Evolutionary conservation across 768 basidiomycete species (phyloP).

Genomic region (Scleroderma citrinum): DNA sequence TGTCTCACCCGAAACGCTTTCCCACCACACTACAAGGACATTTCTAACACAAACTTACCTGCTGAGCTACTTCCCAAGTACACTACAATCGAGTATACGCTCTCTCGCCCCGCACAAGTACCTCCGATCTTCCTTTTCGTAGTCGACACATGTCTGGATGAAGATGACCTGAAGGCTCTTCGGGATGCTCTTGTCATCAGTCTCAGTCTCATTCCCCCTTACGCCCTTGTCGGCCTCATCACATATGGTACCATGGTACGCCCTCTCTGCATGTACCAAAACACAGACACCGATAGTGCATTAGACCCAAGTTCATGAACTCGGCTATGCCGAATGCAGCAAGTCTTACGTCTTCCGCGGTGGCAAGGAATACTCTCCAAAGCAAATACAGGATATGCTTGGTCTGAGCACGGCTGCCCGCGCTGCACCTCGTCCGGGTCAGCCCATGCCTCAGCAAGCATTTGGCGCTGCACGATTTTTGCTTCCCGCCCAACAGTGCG

Average conservation of each 20-base stretch:
- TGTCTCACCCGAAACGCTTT: slow-evolving; percentile 95
- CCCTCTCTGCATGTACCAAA: neutral
- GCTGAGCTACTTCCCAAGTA: slow-evolving; percentile 96
- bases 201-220: slow-evolving; percentile 87
- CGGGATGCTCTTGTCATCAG: slow-evolving; percentile 93
- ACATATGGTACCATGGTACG: slow-evolving; percentile 96
- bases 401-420: slow-evolving; percentile 69
- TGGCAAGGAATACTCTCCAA: slow-evolving; percentile 91
- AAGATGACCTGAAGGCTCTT: slow-evolving; percentile 92
- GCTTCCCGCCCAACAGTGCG: slow-evolving; percentile 85
- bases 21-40: slow-evolving; percentile 98
- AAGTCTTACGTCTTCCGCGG: slow-evolving; percentile 99
- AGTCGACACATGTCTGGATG: slow-evolving; percentile 93
- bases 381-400: slow-evolving; percentile 98
- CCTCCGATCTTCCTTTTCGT: slow-evolving; percentile 97
- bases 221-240: slow-evolving; percentile 91
- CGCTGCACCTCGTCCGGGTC: slow-evolving; percentile 82
- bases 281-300: slow-evolving; percentile 1
- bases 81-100: slow-evolving; percentile 99
- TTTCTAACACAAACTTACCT: slow-evolving; percentile 93
- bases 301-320: slow-evolving; percentile 96
- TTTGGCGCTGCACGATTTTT: slow-evolving; percentile 89
- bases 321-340: slow-evolving; percentile 91
- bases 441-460: slow-evolving; percentile 72
- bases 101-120: slow-evolving; percentile 82